These are phyloP conservation scores for Teratosphaeriaceae sp. DNA, from an alignment of 2,329 filamentous ascomycete genomes.

Conservation along the genomic window DNA sequence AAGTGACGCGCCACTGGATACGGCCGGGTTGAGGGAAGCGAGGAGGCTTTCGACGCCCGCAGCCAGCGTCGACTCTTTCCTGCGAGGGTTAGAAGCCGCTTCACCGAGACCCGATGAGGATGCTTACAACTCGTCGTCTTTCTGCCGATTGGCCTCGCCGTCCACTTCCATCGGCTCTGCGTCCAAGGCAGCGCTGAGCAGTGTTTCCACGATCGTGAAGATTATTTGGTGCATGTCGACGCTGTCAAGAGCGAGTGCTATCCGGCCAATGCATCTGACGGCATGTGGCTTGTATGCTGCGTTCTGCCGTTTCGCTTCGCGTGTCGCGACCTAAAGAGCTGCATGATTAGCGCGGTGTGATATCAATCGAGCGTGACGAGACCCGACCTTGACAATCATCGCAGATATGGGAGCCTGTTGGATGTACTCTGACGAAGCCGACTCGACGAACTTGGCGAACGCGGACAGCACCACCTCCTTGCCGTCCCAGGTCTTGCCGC, in stretches of 20 bases:
- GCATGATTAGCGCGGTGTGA: no score
- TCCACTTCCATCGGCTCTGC: constrained; percentile 63
- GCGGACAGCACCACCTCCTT: constrained; percentile 80
- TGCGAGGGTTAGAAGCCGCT: constrained; percentile 11
- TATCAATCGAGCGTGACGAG: no score
- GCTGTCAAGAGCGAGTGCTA: constrained; percentile 61
- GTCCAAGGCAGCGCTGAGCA: constrained; percentile 48
- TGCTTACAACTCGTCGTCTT: constrained; percentile 23
- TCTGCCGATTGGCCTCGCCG: constrained; percentile 27
- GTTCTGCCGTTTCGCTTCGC: constrained; percentile 91
- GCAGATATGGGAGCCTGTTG: constrained; percentile 54
- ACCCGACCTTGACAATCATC: constrained; percentile 63
- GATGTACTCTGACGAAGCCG: constrained; percentile 51
- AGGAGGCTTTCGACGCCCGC: constrained; percentile 25
- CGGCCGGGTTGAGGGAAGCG: constrained; percentile 24
- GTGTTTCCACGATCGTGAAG: constrained; percentile 54
- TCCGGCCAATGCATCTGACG: constrained; percentile 63
- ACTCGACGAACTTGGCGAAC: constrained; percentile 70
- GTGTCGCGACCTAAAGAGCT: no score
- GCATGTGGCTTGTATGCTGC: constrained; percentile 73
- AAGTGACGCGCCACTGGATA: constrained; percentile 13
- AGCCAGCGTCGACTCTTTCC: constrained; percentile 19
- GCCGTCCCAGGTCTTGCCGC: constrained; percentile 85
- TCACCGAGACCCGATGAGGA: not conserved
- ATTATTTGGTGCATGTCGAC: constrained; percentile 64